phyloP scores from a whole-genome alignment of 352 stramenopile genomes.

The Aphanomyces stellatus region DNA sequence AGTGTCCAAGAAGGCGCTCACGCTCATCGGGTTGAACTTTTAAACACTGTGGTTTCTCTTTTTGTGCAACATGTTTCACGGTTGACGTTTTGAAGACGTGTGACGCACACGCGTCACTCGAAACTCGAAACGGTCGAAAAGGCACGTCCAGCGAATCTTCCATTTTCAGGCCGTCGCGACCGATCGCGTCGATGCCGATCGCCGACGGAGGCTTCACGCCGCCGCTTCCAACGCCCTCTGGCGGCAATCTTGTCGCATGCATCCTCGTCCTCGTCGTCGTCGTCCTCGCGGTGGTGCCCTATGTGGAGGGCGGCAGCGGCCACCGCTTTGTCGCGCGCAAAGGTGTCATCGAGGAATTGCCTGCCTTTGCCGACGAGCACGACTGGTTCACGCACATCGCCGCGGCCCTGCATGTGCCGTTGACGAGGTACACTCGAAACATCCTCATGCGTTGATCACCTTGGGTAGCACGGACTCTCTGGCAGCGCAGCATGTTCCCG shows the following conservation, averaged over 20 bases:
- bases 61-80: background rate
- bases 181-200: no score
- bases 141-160: no score
- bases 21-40: constrained; percentile 63
- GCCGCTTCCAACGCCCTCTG: no score
- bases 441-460: no score
- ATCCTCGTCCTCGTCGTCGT: background rate
- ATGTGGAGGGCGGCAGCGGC: background rate
- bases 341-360: background rate
- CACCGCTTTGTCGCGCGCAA: background rate
- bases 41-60: constrained; percentile 5
- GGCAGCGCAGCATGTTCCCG: no score
- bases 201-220: no score
- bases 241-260: no score
- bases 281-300: background rate
- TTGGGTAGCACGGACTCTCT: no score
- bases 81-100: no score
- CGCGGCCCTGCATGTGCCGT: background rate
- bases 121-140: no score
- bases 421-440: background rate
- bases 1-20: constrained; percentile 81
- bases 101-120: no score
- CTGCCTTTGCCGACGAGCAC: background rate
- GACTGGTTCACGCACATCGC: background rate
- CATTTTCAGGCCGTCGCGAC: no score